phyloP scores from a whole-genome alignment of 148 eudicot species.

The Silene uniflora region DNA sequence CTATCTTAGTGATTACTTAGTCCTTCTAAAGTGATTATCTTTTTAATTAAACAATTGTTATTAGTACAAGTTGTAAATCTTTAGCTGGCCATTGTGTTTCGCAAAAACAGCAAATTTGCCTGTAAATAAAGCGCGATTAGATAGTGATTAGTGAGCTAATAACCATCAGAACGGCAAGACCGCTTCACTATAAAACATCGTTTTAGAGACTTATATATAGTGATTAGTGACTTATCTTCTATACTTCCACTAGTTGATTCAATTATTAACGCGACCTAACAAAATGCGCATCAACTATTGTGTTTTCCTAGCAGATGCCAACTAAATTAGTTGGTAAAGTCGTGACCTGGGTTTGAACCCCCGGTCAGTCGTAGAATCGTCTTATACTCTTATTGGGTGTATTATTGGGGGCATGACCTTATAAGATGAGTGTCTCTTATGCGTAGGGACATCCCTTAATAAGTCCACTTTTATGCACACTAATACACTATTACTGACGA shows the following conservation, averaged over 20 bases:
- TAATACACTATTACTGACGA: neutral
- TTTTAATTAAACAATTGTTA: conserved; percentile 18
- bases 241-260: conserved; percentile 13
- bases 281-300: neutral
- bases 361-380: neutral
- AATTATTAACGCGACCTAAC: conserved; percentile 10
- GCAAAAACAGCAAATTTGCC: neutral
- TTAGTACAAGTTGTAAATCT: conserved; percentile 11
- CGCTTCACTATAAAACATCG: neutral
- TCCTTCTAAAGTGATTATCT: conserved; percentile 16
- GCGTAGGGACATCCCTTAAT: neutral
- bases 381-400: neutral
- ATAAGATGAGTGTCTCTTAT: neutral
- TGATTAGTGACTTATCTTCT: conserved; percentile 19
- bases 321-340: no score
- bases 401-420: neutral
- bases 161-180: neutral
- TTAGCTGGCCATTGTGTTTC: conserved; percentile 8
- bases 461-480: conserved; percentile 2
- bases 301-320: neutral
- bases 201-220: no score
- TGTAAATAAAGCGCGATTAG: conserved; percentile 3
- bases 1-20: neutral
- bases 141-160: conserved; percentile 20
- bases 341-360: no score